Evolutionary conservation across 73 alveolate species (phyloP), one percentile per base, ranked within the genome.

Genomic region (Uronychia setigera): DNA sequence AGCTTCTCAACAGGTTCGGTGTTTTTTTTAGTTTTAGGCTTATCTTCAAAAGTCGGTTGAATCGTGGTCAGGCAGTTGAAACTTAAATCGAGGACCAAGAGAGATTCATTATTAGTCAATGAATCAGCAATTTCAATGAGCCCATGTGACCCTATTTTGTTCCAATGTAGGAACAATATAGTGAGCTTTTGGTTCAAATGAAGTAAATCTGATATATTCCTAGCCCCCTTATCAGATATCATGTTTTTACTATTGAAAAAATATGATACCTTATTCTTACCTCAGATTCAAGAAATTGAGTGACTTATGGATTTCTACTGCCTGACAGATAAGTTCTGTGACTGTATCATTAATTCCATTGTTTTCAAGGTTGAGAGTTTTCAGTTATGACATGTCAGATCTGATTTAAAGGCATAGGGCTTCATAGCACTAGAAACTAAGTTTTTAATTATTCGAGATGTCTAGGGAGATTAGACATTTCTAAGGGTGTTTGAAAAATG

Each of bases 41-140:
- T n/a, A n/a, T n/a, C n/a, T n/a, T n/a, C n/a, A n/a, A n/a, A n/a
- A n/a, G n/a, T n/a, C n/a, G n/a, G n/a, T n/a, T n/a, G n/a, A n/a
- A n/a, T n/a, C n/a, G n/a, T n/a, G 29, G 90, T 92, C 31, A 88
- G 28, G 25, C 85, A 1, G 58, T 88, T 88, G 78, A 89, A 88
- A 9, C 88, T 76, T 28, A 88, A 28, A 59, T 88, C 94, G 35
- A 88, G 35, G 30, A 82, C 79, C 32, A 79, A 35, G 1, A 88
- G 31, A 28, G 74, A 9, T 25, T 74, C 87, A 34, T 88, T 88
- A 25, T 34, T 26, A 14, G 19, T 46, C 14, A 88, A 76, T n/a
- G 84, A 33, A n/a, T 88, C 84, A 74, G 59, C 34, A 57, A 88
- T 59, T 0, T 33, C 79, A 58, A 76, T 35, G 29, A 59, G 82